phyloP scores from a whole-genome alignment of 306 rosid genomes.

The Fagus sylvatica region DNA sequence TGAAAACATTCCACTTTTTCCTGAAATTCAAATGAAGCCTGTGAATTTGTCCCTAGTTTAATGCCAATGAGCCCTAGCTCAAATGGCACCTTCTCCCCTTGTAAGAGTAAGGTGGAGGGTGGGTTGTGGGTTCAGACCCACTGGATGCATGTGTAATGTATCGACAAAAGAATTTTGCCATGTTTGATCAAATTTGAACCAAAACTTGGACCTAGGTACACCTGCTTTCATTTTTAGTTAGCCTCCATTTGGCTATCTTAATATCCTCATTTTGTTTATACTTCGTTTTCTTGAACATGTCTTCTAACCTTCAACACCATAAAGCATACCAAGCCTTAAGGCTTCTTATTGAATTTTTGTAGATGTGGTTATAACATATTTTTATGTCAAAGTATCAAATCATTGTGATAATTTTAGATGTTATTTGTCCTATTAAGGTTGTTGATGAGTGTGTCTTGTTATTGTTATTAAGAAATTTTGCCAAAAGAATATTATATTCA shows the following conservation, averaged over 20 bases:
- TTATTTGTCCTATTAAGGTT: not conserved
- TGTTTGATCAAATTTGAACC: too few species aligned
- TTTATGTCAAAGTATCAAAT: not conserved
- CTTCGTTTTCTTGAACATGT: not conserved
- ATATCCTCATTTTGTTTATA: not conserved
- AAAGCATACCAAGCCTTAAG: not conserved
- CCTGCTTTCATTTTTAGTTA: not conserved
- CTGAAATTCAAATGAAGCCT: not conserved
- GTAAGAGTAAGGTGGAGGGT: too few species aligned
- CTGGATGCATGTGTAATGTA: too few species aligned
- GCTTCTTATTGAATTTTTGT: not conserved
- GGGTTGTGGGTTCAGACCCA: too few species aligned
- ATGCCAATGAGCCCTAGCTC: not conserved
- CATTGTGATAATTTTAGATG: not conserved
- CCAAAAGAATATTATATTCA: not conserved
- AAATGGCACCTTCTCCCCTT: too few species aligned
- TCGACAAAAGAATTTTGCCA: too few species aligned
- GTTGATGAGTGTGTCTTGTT: not conserved
- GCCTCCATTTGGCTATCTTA: not conserved
- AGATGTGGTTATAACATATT: not conserved
- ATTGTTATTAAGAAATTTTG: not conserved
- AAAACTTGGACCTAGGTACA: not conserved
- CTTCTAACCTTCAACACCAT: not conserved
- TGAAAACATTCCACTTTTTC: not conserved
- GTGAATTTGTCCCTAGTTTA: not conserved